Base-by-base conservation (phyloP, 257 asterid genomes). In the Fraxinus pennsylvanica region DNA sequence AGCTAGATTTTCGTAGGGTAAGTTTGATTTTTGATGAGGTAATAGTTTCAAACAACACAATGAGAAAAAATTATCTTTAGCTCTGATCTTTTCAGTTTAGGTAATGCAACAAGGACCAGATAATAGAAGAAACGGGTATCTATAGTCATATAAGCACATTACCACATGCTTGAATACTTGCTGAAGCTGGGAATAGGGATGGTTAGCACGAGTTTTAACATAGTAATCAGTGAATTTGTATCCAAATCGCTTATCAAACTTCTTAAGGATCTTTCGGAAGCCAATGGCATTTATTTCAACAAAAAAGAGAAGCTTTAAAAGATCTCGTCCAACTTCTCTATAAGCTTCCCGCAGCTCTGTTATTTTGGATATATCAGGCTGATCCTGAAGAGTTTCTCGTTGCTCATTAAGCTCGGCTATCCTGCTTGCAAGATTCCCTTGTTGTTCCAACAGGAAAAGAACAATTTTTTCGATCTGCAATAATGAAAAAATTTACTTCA, bases 91-190 rank as follows among this genome's bases (percentile, higher is more conserved):
- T 15, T 47, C n/a, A 13, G 54, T 45, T 45, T 13, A 13, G 57
- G 57, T 47, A 14, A 14, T 69, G n/a, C 13, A 12, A 74, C 6
- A 50, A 74, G 77, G 30, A 59, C 78, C 3, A 25, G 22, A 36
- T 10, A 29, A 59, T 57, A 43, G 41, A 32, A 54, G 43, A 38
- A 80, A 15, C 6, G 22, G 76, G 77, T 75, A 45, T 17, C 29
- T 29, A 19, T 77, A 38, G 45, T 43, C 76, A 63, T 41, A 77
- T 79, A 76, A 76, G 81, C 47, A 77, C 81, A 84, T 88, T 92
- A 96, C 99, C 97, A 96, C 99, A 82, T 96, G 99, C 91, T 93
- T 96, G 86, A 96, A 93, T 29, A 96, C 94, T 87, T 93, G 97
- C 89, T 89, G 97, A 81, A 96, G 99, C 81, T 93, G 99, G 76